phyloP scores from a whole-genome alignment of 2,329 filamentous ascomycete genomes.

The Trichophaea hybrida region DNA sequence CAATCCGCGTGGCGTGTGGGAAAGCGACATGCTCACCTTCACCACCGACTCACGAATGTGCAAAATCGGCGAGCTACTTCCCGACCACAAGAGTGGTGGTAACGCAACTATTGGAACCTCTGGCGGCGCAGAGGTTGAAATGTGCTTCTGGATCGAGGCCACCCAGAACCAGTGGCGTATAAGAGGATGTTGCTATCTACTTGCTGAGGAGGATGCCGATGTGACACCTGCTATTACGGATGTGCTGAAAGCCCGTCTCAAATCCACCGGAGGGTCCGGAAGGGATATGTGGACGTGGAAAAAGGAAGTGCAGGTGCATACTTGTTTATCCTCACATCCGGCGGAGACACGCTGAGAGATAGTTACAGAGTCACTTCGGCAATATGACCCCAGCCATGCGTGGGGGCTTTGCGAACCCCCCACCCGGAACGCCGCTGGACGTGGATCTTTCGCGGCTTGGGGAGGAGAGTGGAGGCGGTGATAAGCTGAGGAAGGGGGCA shows the following conservation, averaged over 20 bases:
- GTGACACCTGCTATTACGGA: conserved; percentile 46
- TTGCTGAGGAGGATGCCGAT: conserved; percentile 40
- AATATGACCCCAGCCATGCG: conserved; percentile 72
- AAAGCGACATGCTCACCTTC: conserved; percentile 65
- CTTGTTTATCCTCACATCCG: too few species aligned
- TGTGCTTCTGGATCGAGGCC: conserved; percentile 61
- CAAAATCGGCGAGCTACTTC: conserved; percentile 60
- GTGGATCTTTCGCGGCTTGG: conserved; percentile 36
- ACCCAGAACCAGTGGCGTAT: conserved; percentile 65
- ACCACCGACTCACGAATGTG: conserved; percentile 82
- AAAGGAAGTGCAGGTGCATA: conserved; percentile 54
- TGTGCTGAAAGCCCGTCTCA: conserved; percentile 37
- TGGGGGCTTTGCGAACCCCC: conserved; percentile 58
- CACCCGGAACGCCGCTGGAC: conserved; percentile 48
- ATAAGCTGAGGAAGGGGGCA: conserved; percentile 40
- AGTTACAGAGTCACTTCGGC: conserved; percentile 51
- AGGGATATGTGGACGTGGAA: conserved; percentile 57
- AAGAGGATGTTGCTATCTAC: conserved; percentile 58
- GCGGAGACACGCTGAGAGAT: too few species aligned
- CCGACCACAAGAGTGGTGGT: conserved; percentile 36
- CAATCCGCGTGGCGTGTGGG: conserved; percentile 52
- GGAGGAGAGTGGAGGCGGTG: conserved; percentile 33
- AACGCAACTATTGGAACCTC: conserved; percentile 38
- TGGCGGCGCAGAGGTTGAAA: conserved; percentile 61
- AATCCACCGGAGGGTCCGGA: conserved; percentile 31